phyloP scores from a whole-genome alignment of 306 rosid species.

The Quercus bicolor region DNA sequence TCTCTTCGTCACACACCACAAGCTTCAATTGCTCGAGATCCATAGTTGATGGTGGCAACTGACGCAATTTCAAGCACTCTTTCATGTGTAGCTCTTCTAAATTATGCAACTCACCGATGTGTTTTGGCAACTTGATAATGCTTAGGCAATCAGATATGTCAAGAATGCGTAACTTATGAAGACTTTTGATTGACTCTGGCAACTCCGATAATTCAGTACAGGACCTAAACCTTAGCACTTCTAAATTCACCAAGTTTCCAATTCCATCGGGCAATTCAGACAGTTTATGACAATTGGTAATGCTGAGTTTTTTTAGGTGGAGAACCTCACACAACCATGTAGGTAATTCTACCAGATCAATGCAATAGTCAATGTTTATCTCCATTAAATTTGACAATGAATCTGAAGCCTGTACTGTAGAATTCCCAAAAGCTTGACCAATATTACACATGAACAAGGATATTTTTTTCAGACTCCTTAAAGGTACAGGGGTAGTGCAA shows the following conservation, averaged over 20 bases:
- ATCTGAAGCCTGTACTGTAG: constrained; percentile 15
- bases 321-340: constrained; percentile 20
- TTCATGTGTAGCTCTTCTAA: constrained; percentile 36
- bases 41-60: constrained; percentile 21
- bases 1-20: constrained; percentile 45
- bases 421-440: constrained; percentile 21
- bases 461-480: constrained; percentile 24
- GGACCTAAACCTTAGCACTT: constrained; percentile 33
- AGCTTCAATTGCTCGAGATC: constrained; percentile 15
- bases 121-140: constrained; percentile 28
- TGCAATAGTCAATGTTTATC: constrained; percentile 39
- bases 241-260: constrained; percentile 25
- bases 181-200: constrained; percentile 23
- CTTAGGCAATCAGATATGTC: constrained; percentile 41
- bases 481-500: neutral
- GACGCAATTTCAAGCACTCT: constrained; percentile 33
- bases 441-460: constrained; percentile 45
- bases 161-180: constrained; percentile 26
- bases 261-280: constrained; percentile 27
- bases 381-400: constrained; percentile 37
- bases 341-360: constrained; percentile 29
- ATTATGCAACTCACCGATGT: constrained; percentile 37
- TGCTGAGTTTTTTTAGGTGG: constrained; percentile 24
- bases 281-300: constrained; percentile 44
- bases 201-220: constrained; percentile 27